Conservation (phyloP, 2,329 filamentous ascomycete species). For the Aspergillus sp. region DNA sequence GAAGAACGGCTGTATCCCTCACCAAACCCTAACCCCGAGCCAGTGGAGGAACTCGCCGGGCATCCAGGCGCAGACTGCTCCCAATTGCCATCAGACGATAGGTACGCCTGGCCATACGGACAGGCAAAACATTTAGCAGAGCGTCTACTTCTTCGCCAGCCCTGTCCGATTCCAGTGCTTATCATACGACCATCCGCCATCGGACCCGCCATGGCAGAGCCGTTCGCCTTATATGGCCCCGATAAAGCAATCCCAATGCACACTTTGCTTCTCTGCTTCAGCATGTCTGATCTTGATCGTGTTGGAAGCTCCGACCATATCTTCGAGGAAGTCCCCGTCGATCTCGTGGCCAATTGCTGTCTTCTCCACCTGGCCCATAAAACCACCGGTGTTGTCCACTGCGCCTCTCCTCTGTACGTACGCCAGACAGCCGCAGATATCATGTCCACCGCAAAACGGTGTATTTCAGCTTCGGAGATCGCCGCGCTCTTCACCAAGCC, state of each 20-base stretch:
- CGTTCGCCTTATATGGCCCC: slow-evolving; percentile 17
- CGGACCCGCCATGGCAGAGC: slow-evolving; percentile 18
- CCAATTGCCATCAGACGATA: not conserved
- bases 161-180: slow-evolving; percentile 8
- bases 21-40: not conserved
- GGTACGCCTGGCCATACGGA: slow-evolving; percentile 17
- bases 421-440: not conserved
- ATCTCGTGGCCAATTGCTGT: slow-evolving; percentile 16
- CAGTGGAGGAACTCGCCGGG: slow-evolving; percentile 1
- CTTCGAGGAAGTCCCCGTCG: slow-evolving; percentile 21
- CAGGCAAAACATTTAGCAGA: slow-evolving; percentile 21
- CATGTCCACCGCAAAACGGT: not conserved
- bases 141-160: slow-evolving; percentile 4
- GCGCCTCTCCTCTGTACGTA: not conserved
- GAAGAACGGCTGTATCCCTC: slow-evolving; percentile 8
- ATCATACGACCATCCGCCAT: slow-evolving; percentile 18
- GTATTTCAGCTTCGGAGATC: not conserved
- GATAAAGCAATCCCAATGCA: slow-evolving; percentile 15
- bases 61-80: slow-evolving; percentile 13
- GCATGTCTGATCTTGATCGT: not conserved
- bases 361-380: slow-evolving; percentile 16
- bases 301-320: not conserved
- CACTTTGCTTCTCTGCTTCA: not conserved
- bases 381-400: slow-evolving; percentile 16
- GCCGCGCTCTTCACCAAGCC: not conserved